Base-by-base conservation (phyloP, 225 moss, liverwort and hornwort species). In the Ulota crispa region DNA sequence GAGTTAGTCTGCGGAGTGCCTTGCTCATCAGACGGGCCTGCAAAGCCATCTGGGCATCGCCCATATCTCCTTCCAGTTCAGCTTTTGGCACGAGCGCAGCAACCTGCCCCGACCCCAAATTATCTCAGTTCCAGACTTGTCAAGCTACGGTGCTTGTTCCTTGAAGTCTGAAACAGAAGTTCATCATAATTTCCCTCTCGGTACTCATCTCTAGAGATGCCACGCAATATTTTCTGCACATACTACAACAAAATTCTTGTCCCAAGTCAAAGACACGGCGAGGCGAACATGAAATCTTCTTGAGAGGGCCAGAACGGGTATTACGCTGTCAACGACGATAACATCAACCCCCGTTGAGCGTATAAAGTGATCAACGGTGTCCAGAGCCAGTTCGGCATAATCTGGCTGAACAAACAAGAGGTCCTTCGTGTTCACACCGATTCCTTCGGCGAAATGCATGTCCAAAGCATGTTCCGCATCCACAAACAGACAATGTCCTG, bases 11-110 rank as follows among this genome's bases (percentile, higher is more conserved):
- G 79, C 95, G 92, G 3, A 95, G 93, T 34, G 90, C 92, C 83
- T 95, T 93, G 87, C 95, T 95, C 95, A 95, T 95, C 60, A 95
- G 85, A 24, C 95, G 90, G 76, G 93, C 95, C 84, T 92, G 92
- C 71, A 93, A 72, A 62, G 95, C 95, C 95, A 95, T 95, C 68
- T 95, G 95, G 8, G 84, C 62, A 68, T 95, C 95, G 57, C 95
- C 93, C 93, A 95, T 91, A 37, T 89, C 92, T 77, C 95, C 95
- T 82, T 95, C 95, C 70, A 93, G 81, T 82, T 95, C 95, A 87
- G 95, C 95, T 86, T 91, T 93, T 50, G 95, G 95, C 72, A 93
- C 93, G 73, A 95, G 85, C 61, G 95, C 95, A 83, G 95, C 95
- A 80, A 95, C 95, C 93, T 95, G 91, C 45, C 71, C 73, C 12